Evolutionary conservation across 1,284 basidiomycete genomes (phyloP), one percentile per base, ranked within the genome.

Genomic region (Apiotrichum porosum): DNA sequence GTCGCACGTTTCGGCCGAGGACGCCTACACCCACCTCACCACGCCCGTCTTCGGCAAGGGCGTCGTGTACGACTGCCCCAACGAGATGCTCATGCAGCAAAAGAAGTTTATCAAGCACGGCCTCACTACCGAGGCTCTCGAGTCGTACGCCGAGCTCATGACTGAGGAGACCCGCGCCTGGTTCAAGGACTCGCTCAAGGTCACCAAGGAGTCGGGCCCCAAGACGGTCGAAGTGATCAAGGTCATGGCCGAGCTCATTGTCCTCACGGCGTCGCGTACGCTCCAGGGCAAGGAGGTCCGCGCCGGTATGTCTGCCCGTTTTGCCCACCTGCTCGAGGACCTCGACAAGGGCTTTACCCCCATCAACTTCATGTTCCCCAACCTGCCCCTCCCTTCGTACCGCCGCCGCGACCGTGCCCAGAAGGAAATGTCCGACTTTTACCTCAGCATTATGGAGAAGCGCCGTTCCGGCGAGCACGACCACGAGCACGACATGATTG

Each of bases 41-140:
- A 92, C 88, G 0, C 90, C 90, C 4, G 83, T 93, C 18, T 99
- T 99, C 63, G 95, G 95, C 46, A 92, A 92, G 68, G 92, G 91
- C 45, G 95, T 98, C 38, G 94, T 97, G 5, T 98, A 98, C 72
- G 94, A 97, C 67, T 85, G 91, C 48, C 94, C 95, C 26, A 98
- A 98, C 72, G 86, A 92, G 47, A 79, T 90, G 43, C 84, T 99
- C 70, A 98, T 99, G 94, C 93, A 99, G 69, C 95, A 99, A 74
- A 99, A 99, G 80, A 88, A 87, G 72, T 97, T 98, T 60, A 84
- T 93, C 73, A 95, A 94, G 76, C 85, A 91, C 58, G 93, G 94
- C 35, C 81, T 99, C 9, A 88, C 90, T 9, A 83, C 81, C 18
- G 94, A 98, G 28, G 94, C 95, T 69, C 85, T 99, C 74, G 82